Evolutionary conservation across 257 asterid genomes (phyloP).

Genomic region (Solanum gracilifrons): DNA sequence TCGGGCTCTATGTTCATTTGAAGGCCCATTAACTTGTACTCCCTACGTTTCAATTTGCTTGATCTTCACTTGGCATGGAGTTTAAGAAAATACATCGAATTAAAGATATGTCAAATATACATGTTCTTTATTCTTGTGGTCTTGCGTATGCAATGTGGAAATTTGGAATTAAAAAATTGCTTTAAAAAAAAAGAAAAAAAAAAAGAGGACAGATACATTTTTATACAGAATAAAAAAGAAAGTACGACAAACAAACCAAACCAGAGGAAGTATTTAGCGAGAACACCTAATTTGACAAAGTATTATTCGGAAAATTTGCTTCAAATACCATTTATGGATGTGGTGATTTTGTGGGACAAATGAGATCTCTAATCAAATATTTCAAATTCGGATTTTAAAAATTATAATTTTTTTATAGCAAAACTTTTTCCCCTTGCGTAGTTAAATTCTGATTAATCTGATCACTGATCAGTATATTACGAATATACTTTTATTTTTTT

Average conservation of each 20-base stretch:
- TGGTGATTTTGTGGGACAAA: background rate
- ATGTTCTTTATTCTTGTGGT: background rate
- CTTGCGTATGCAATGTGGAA: no score
- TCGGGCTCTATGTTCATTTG: background rate
- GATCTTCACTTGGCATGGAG: background rate
- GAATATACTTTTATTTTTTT: background rate
- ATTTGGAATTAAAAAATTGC: background rate
- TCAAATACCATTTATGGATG: background rate
- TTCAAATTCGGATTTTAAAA: background rate
- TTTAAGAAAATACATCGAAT: no score
- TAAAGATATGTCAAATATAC: background rate
- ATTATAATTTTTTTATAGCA: no score
- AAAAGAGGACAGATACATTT: no score
- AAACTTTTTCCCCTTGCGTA: no score
- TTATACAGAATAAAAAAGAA: no score
- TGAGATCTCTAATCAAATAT: background rate
- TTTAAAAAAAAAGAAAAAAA: no score
- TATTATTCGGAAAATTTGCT: background rate
- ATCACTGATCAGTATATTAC: no score
- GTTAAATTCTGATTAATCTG: no score
- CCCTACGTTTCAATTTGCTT: background rate
- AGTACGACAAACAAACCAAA: no score
- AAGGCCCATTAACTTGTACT: background rate
- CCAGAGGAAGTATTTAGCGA: background rate
- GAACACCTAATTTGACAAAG: background rate